Evolutionary conservation across 2,329 filamentous ascomycete species (phyloP).

Genomic region (Berkeleyomyces basicola): DNA sequence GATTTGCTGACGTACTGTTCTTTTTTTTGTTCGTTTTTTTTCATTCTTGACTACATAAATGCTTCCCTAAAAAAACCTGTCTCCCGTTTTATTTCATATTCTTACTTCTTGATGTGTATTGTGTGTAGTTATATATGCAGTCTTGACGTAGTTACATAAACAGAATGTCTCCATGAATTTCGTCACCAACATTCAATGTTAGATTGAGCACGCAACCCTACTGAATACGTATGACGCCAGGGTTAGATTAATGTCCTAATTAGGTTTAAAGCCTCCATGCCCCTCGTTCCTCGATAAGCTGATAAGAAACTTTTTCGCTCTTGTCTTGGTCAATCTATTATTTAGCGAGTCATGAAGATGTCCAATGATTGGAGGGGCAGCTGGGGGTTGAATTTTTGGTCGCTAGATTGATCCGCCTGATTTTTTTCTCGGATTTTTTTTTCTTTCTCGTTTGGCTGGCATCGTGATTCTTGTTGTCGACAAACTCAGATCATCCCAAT

Average conservation of each 20-base stretch:
- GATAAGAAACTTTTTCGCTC: slow-evolving; percentile 13
- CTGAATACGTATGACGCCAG: not conserved
- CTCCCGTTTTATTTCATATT: not conserved
- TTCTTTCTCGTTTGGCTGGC: slow-evolving; percentile 2
- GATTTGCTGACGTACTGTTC: not conserved
- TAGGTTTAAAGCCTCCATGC: slow-evolving; percentile 3
- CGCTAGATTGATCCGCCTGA: not conserved
- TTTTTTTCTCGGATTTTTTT: not conserved
- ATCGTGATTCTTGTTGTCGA: slow-evolving; percentile 7
- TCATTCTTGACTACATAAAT: not conserved
- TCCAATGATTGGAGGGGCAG: not conserved
- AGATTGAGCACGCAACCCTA: not conserved
- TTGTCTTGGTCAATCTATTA: not conserved
- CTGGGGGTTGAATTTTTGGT: not conserved
- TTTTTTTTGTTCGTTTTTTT: not conserved
- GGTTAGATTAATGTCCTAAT: not conserved
- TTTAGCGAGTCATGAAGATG: not conserved
- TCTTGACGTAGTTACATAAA: not conserved
- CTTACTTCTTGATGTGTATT: not conserved
- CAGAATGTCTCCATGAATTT: not conserved
- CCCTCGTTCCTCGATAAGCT: slow-evolving; percentile 10
- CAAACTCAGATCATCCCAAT: not conserved
- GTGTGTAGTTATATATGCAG: not conserved
- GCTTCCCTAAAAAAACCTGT: too few species aligned
- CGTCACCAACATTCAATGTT: not conserved